Evolutionary conservation across 345 rosid species (phyloP).

Genomic region (Pelargonium nanum): DNA sequence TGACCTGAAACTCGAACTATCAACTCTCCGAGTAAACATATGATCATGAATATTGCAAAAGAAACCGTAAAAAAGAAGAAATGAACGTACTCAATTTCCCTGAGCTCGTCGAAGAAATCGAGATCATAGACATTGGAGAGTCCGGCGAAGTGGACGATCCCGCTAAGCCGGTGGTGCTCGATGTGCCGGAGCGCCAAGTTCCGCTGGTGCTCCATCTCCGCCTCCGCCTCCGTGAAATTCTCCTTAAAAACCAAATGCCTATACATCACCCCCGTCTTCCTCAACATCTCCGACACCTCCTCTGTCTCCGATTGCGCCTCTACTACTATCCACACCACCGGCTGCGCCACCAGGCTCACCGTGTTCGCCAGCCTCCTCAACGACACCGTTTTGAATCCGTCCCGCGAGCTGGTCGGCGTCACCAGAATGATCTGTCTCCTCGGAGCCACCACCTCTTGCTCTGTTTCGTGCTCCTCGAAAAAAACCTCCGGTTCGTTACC

Average conservation of each 20-base stretch:
- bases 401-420: conserved; percentile 41
- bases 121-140: conserved; percentile 72
- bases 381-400: conserved; percentile 30
- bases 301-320: conserved; percentile 36
- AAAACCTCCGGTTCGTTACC: no score
- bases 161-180: conserved; percentile 62
- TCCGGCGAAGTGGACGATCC: conserved; percentile 75
- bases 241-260: conserved; percentile 63
- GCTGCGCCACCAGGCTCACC: conserved; percentile 49
- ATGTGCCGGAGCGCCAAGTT: conserved; percentile 72
- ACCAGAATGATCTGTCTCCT: conserved; percentile 50
- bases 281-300: conserved; percentile 33
- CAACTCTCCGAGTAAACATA: background rate
- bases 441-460: conserved; percentile 13
- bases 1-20: background rate
- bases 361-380: conserved; percentile 64
- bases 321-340: conserved; percentile 73
- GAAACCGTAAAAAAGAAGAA: background rate
- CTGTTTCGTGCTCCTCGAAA: background rate
- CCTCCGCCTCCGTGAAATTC: conserved; percentile 49
- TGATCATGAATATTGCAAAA: background rate
- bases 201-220: conserved; percentile 66
- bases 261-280: conserved; percentile 77
- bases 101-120: conserved; percentile 63
- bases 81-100: conserved; percentile 62